Conservation (phyloP, 2,329 filamentous ascomycete species). For the Raffaelea ambrosiae region DNA sequence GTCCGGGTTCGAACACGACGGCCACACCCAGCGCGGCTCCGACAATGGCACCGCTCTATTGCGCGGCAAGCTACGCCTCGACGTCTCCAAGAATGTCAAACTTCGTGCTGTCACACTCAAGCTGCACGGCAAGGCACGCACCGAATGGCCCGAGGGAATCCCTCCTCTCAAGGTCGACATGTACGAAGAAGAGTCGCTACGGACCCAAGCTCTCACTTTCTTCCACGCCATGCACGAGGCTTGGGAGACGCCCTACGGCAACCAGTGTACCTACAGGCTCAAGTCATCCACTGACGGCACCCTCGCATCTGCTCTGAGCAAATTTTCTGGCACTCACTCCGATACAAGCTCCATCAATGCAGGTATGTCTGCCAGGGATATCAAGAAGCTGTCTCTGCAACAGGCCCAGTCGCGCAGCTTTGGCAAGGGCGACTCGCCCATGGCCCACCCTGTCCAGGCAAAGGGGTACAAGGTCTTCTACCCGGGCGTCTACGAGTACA, state of each 20-base stretch:
- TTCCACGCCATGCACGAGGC: conserved; percentile 69
- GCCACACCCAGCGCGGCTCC: conserved; percentile 43
- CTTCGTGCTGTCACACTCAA: conserved; percentile 85
- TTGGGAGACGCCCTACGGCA: conserved; percentile 55
- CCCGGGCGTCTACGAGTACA: conserved; percentile 57
- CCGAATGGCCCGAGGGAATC: conserved; percentile 95
- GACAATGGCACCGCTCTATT: conserved; percentile 69
- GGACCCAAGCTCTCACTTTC: conserved; percentile 84
- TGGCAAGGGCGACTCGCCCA: conserved; percentile 64
- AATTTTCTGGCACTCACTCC: conserved; percentile 9
- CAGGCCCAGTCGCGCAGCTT: conserved; percentile 80
- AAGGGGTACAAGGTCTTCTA: conserved; percentile 83
- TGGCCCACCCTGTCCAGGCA: conserved; percentile 47
- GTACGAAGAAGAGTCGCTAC: conserved; percentile 74
- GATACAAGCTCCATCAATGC: conserved; percentile 22
- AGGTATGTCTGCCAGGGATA: conserved; percentile 32
- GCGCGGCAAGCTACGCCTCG: conserved; percentile 72
- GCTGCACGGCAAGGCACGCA: conserved; percentile 75
- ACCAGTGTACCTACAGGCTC: conserved; percentile 49
- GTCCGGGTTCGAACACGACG: conserved; percentile 67
- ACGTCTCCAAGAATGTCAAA: conserved; percentile 82
- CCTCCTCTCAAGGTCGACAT: conserved; percentile 79
- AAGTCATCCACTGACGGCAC: conserved; percentile 28
- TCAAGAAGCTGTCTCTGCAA: conserved; percentile 66
- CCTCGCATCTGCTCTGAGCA: neutral